Evolutionary conservation across 192 early-diverging fungal genomes (phyloP), one percentile per base, ranked within the genome.

Genomic region (Coemansia sp.): DNA sequence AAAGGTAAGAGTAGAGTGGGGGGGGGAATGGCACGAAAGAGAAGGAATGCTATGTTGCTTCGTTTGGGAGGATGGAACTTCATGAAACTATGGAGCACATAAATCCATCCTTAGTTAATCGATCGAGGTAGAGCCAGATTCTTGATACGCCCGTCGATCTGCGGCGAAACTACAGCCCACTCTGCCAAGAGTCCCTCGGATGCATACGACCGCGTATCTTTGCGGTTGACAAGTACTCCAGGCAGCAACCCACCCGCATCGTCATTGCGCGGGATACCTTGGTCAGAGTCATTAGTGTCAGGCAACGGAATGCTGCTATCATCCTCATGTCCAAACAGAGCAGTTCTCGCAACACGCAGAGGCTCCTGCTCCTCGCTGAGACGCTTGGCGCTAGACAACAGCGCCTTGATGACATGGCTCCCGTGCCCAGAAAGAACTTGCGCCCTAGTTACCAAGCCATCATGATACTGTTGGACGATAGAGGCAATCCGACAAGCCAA

Each of bases 141-240:
- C 13, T 30, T 64, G 21, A 89, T 89, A 33, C 88, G 80, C 28
- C 84, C 88, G 35, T 88, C 87, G 21, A 83, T 67, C 16, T 67
- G 52, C 5, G 88, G 88, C 32, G 80, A 72, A 17, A 89, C 77
- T 53, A 82, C 86, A 10, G 86, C 87, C 87, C 87, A 89, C 52
- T 69, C 69, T n/a, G 80, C 76, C 6, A 88, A 21, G 68, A 86
- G 75, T 2, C 79, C 72, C 33, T 81, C 78, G 0, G 74, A 75
- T 0, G 64, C 67, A n/a, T 78, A 63, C 0, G 76, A 68, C 9
- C 68, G 57, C 0, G 66, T 70, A 16, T 73, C 63, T 43, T 63
- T 64, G 43, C 86, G 75, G 62, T 76, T 71, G 33, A 84, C 77
- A 37, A 62, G 76, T 23, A 76, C 60, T n/a, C 76, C 70, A 23